Percentiles rank a stretch among this genome's conserved stretches.
phyloP scores from a whole-genome alignment of 2,329 filamentous ascomycete species.

The Alternaria conjuncta region DNA sequence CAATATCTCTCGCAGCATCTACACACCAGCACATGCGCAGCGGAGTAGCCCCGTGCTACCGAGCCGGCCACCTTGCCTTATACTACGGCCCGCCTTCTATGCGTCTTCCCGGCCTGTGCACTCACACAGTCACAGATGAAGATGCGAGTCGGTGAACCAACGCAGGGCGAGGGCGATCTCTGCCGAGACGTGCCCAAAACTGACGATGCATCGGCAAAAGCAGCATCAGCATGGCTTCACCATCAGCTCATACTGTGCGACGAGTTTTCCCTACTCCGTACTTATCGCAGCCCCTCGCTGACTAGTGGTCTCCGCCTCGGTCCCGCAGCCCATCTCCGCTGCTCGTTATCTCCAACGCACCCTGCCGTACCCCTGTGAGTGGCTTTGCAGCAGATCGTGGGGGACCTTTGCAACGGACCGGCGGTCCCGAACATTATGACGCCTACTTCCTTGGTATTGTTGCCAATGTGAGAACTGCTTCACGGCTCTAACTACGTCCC shows the following conservation, averaged over 20 bases:
- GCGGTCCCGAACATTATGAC: slow-evolving; percentile 25
- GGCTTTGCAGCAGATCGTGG: slow-evolving; percentile 33
- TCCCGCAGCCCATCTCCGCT: slow-evolving; percentile 22
- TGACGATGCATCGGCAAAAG: slow-evolving; percentile 14
- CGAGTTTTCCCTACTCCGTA: slow-evolving; percentile 10
- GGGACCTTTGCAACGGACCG: slow-evolving; percentile 29
- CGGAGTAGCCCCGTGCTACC: slow-evolving; percentile 14
- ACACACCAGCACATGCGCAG: not conserved
- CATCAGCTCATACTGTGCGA: slow-evolving; percentile 16
- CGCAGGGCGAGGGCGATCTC: slow-evolving; percentile 15
- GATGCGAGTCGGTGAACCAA: slow-evolving; percentile 23
- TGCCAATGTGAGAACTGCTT: slow-evolving; percentile 8
- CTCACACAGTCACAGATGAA: slow-evolving; percentile 14
- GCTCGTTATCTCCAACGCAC: slow-evolving; percentile 21
- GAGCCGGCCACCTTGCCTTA: slow-evolving; percentile 12
- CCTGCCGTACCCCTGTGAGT: slow-evolving; percentile 33
- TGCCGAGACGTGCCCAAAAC: slow-evolving; percentile 13
- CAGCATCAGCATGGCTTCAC: slow-evolving; percentile 1
- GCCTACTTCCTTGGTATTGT: slow-evolving; percentile 13
- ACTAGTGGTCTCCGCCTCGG: slow-evolving; percentile 12
- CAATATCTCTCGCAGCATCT: slow-evolving; percentile 26
- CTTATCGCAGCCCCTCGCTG: slow-evolving; percentile 15
- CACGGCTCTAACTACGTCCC: not conserved
- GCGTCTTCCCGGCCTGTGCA: slow-evolving; percentile 19
- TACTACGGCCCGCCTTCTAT: slow-evolving; percentile 29